A percentile compares a stretch with the other conserved stretches of the same genome.
Conservation (phyloP, 257 asterid species). For the Salvia splendens region DNA sequence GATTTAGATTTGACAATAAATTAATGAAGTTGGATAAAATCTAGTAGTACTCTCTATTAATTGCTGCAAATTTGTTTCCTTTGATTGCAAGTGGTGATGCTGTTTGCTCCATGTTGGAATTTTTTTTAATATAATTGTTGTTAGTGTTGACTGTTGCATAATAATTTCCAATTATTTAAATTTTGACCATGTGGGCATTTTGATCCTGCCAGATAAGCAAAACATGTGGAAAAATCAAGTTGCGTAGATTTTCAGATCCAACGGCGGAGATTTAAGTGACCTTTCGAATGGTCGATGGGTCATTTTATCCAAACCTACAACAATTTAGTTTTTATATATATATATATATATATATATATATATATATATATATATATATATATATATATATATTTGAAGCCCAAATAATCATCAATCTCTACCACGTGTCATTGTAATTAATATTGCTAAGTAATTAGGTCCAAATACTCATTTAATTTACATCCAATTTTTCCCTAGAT, state of each 20-base stretch:
- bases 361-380: too few relatives aligned
- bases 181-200: slow-evolving; percentile 28
- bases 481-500: background rate
- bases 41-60: background rate
- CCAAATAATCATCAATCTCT: background rate
- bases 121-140: background rate
- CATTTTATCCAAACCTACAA: slow-evolving; percentile 28
- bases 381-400: too few relatives aligned
- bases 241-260: slow-evolving; percentile 16
- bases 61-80: background rate
- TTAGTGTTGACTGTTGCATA: background rate
- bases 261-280: slow-evolving; percentile 29
- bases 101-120: background rate
- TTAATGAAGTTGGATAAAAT: background rate
- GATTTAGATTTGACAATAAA: background rate
- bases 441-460: background rate
- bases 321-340: background rate
- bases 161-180: background rate
- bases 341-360: too few relatives aligned
- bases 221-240: slow-evolving; percentile 23
- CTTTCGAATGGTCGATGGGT: slow-evolving; percentile 24
- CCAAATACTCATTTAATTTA: background rate
- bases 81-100: background rate
- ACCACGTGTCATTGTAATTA: background rate
- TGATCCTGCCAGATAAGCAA: slow-evolving; percentile 38